Evolutionary conservation across 768 basidiomycete species (phyloP), one percentile per base, ranked within the genome.

Genomic region (Polyporus arcularius): DNA sequence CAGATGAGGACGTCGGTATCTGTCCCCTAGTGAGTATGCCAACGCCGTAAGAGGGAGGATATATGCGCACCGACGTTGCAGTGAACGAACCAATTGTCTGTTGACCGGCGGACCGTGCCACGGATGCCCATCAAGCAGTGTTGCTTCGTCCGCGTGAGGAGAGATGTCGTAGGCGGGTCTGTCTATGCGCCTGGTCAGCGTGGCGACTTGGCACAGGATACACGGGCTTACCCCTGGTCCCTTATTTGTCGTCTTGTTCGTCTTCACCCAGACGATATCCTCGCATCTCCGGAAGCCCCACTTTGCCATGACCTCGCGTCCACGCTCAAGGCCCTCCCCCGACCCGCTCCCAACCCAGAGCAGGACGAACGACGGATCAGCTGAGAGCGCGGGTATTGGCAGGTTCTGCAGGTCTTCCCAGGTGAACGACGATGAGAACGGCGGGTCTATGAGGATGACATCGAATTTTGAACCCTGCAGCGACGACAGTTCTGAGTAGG

Each of bases 261-360:
- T 96, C 77, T 94, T 94, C 57, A 97, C 89, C 96, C 95, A 98
- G 4, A 97, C 92, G n/a, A 99, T 92, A 71, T 99, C 97, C 69
- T 99, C 97, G 68, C 94, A 97, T 53, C 97, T 76, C 45, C 94
- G 79, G 71, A 94, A 96, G 4, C 96, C 97, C 96, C 96, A 99
- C 73, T 86, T 90, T 1, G 88, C 90, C 41, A 99, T 81, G 30
- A 96, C 79, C 73, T 98, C 96, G 38, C 96, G 78, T 0, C 97
- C 97, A 38, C 89, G 81, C 72, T 99, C 97, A 31, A 99, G 80
- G 0, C 95, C 97, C 51, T 92, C 93, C 3, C 89, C 87, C 6
- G 90, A 90, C 2, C 94, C 94, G 63, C 86, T 88, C 5, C 97
- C 97, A 1, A 97, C 94, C 96, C 96, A 98, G 57, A 99, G 79